Evolutionary conservation across 352 stramenopile genomes (phyloP).

Genomic region (Pythium myriotylum): DNA sequence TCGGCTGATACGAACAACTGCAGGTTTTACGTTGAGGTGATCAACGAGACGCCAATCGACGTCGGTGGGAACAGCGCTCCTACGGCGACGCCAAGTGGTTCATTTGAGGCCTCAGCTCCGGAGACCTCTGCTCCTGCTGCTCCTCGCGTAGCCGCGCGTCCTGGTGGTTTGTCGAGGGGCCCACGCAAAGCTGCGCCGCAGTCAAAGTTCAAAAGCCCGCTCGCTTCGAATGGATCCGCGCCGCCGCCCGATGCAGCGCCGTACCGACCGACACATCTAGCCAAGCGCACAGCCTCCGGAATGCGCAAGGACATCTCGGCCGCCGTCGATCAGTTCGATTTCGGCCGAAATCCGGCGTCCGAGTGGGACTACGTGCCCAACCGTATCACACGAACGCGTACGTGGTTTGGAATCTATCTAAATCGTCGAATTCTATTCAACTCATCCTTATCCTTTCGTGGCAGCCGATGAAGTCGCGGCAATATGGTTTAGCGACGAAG

Average conservation of each 20-base stretch:
- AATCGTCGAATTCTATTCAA: no score
- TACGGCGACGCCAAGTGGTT: not conserved
- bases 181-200: constrained; percentile 8
- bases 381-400: constrained; percentile 50
- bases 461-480: constrained; percentile 60
- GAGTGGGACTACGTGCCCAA: constrained; percentile 64
- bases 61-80: constrained; percentile 4
- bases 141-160: constrained; percentile 5
- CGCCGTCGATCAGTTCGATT: constrained; percentile 41
- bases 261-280: constrained; percentile 15
- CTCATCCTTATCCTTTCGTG: no score
- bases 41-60: constrained; percentile 59
- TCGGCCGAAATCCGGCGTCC: constrained; percentile 56
- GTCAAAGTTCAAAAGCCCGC: constrained; percentile 31
- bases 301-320: constrained; percentile 14
- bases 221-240: not conserved
- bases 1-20: no score
- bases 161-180: constrained; percentile 17
- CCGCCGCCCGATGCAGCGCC: not conserved
- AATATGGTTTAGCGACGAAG: constrained; percentile 27
- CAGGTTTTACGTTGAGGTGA: constrained; percentile 75
- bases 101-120: not conserved
- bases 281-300: constrained; percentile 17
- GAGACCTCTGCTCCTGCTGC: constrained; percentile 19
- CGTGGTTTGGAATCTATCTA: constrained; percentile 10